These are phyloP conservation scores for Cucumis hystrix DNA, from an alignment of 306 rosid species.

Conservation along the genomic window DNA sequence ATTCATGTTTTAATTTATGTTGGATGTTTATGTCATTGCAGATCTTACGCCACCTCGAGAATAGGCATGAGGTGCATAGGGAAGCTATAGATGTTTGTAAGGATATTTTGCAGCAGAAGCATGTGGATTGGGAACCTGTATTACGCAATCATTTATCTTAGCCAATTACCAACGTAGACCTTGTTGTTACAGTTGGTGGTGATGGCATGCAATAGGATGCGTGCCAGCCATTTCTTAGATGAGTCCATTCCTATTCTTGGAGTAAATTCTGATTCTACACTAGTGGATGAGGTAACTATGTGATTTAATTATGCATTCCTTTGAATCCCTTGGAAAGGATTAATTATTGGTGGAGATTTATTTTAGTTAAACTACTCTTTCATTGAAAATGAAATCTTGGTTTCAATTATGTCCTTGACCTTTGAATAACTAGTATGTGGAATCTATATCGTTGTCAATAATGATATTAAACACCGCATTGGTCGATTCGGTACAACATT, in stretches of 20 bases:
- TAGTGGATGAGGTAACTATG: slow-evolving; percentile 49
- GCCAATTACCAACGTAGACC: slow-evolving; percentile 20
- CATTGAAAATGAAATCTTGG: no score
- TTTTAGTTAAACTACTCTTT: no score
- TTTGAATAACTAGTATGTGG: background rate
- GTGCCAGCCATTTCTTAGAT: slow-evolving; percentile 75
- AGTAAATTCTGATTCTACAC: slow-evolving; percentile 88
- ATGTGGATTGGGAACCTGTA: slow-evolving; percentile 63
- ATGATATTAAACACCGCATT: background rate
- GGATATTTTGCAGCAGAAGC: slow-evolving; percentile 47
- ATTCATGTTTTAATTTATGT: no score
- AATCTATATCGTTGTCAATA: background rate
- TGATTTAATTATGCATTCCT: background rate
- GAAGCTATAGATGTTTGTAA: slow-evolving; percentile 62
- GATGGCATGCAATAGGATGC: slow-evolving; percentile 88
- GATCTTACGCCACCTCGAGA: slow-evolving; percentile 44
- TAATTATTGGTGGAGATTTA: background rate
- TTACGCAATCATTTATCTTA: slow-evolving; percentile 28
- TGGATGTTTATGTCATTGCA: slow-evolving; percentile 17
- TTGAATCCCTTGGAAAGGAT: background rate
- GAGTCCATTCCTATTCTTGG: slow-evolving; percentile 74
- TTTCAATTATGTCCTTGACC: background rate
- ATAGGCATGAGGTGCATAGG: slow-evolving; percentile 52
- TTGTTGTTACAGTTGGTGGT: slow-evolving; percentile 80
- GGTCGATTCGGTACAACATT: background rate